These are phyloP conservation scores for Trametes pubescens DNA, from an alignment of 1,284 basidiomycete genomes.

Conservation along the genomic window DNA sequence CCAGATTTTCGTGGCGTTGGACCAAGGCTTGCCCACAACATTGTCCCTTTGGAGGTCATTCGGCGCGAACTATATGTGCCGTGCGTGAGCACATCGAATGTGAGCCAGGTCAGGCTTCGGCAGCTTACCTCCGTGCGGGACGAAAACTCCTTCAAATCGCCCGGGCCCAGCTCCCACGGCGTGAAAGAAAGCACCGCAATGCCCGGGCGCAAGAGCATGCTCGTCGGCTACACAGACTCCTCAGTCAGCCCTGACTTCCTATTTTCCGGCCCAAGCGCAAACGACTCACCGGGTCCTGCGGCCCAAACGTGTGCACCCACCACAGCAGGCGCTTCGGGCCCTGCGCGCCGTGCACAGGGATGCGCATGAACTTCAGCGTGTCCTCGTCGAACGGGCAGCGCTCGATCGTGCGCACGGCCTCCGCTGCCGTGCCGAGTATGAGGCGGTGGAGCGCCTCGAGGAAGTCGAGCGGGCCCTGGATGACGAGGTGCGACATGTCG, in stretches of 20 bases:
- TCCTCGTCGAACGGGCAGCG: slow-evolving; percentile 21
- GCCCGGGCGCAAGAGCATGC: slow-evolving; percentile 15
- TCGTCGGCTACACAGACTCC: background rate
- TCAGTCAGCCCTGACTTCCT: background rate
- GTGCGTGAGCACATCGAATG: background rate
- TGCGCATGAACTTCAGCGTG: slow-evolving; percentile 16
- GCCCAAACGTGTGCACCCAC: slow-evolving; percentile 18
- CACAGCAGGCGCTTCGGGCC: slow-evolving; percentile 9
- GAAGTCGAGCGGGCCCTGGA: slow-evolving; percentile 19
- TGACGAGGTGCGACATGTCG: slow-evolving; percentile 1
- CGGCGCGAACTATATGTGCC: slow-evolving; percentile 3
- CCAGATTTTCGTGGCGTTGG: slow-evolving; percentile 23
- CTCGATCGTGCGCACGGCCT: slow-evolving; percentile 24
- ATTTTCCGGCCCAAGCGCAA: background rate
- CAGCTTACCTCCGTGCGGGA: slow-evolving; percentile 13
- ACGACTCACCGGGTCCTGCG: slow-evolving; percentile 11
- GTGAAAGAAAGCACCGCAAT: slow-evolving; percentile 24
- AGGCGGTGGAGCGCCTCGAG: slow-evolving; percentile 15
- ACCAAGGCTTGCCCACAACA: background rate
- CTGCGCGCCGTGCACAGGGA: slow-evolving; percentile 7
- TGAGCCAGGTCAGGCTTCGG: background rate
- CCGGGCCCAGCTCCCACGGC: slow-evolving; percentile 22
- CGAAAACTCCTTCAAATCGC: slow-evolving; percentile 24
- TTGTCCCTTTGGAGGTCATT: slow-evolving; percentile 20
- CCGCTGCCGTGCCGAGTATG: slow-evolving; percentile 24